Base-by-base conservation (phyloP, 139 green algal species). In the Volvox reticuliferus region DNA sequence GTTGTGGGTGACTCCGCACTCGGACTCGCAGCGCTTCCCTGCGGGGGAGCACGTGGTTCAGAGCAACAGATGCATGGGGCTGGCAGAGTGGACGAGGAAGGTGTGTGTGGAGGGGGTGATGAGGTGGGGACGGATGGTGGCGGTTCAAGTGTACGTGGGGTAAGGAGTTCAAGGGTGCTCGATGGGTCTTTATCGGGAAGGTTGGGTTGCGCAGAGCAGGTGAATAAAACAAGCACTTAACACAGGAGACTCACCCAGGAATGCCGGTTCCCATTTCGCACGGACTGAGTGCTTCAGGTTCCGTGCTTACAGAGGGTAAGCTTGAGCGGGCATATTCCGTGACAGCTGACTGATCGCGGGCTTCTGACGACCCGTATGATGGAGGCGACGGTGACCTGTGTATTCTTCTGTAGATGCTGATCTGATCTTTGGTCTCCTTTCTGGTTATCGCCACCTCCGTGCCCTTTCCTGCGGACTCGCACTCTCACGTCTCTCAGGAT, bases 31-130 rank as follows among this genome's bases (percentile, higher is more conserved):
- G 93, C 90, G 92, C 50, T 98, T 91, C 71, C 95, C 97, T 1
- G 95, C 97, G 28, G 97, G 97, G 3, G 93, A 97, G 63, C 97
- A 96, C 91, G 96, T 97, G n/a, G 92, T 97, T 67, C 93, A 97
- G 86, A 92, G 78, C 69, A 69, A 82, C 50, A 12, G 88, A 50
- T 95, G 90, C 71, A 83, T 93, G 17, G 97, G 96, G 28, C 93
- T 98, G 1, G 92, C 79, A 18, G 28, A 95, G 79, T 98, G 95
- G 94, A 96, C 94, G 0, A 67, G 79, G 12, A 79, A 94, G 95
- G 95, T 95, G 63, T 21, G 90, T 1, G 30, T 5, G 1, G 9
- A 55, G 9, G 44, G 37, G 16, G 36, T 67, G 36, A 33, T 2
- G 36, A 2, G 2, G 24, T 73, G 21, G 65, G n/a, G n/a, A n/a